Evolutionary conservation across 1,284 basidiomycete genomes (phyloP).

Genomic region (Heterobasidion parviporum): DNA sequence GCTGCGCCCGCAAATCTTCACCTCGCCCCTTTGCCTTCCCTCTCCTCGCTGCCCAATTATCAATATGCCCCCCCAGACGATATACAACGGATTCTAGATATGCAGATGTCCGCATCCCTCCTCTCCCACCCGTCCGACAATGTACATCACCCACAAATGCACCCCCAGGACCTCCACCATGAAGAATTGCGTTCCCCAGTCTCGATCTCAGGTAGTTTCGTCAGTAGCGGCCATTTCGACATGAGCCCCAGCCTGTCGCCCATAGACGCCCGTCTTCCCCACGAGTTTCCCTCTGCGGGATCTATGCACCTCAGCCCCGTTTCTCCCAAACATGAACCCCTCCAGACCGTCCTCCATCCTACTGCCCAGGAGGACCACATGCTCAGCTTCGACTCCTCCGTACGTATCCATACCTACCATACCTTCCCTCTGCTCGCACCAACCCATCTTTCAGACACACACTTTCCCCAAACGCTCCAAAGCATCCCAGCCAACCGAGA

Average conservation of each 20-base stretch:
- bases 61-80: slow-evolving; percentile 9
- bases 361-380: slow-evolving; percentile 9
- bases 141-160: not conserved
- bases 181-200: slow-evolving; percentile 9
- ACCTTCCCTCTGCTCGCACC: not conserved
- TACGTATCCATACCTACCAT: slow-evolving; percentile 3
- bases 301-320: slow-evolving; percentile 1
- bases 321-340: slow-evolving; percentile 3
- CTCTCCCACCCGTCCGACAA: not conserved
- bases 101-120: not conserved
- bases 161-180: slow-evolving; percentile 6
- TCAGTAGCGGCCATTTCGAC: not conserved
- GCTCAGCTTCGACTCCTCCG: slow-evolving; percentile 11
- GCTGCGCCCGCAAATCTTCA: not conserved
- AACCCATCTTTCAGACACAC: not conserved
- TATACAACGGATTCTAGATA: slow-evolving; percentile 7
- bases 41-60: not conserved
- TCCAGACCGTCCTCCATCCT: slow-evolving; percentile 7
- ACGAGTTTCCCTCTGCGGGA: slow-evolving; percentile 8
- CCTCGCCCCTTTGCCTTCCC: not conserved
- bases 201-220: slow-evolving; percentile 8
- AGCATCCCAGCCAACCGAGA: slow-evolving; percentile 14
- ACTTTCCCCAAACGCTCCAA: slow-evolving; percentile 11
- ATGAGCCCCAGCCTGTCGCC: slow-evolving; percentile 8
- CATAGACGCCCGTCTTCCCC: slow-evolving; percentile 5